Evolutionary conservation across 2,329 filamentous ascomycete genomes (phyloP), one percentile per base, ranked within the genome.

Genomic region (Aureobasidium sp.): DNA sequence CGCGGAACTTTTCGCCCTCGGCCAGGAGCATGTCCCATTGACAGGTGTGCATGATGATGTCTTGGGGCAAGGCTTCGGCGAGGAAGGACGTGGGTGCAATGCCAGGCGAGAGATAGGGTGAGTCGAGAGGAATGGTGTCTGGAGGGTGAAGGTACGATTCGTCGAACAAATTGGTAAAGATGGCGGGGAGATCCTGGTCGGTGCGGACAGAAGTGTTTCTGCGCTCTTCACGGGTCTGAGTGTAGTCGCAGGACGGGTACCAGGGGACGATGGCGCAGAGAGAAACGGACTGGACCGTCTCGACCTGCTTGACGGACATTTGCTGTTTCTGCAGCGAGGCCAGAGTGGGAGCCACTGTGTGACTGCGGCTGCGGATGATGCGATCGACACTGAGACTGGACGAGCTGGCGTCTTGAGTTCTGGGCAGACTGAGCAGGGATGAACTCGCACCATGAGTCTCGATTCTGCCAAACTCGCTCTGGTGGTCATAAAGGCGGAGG

Each of bases 11-110:
- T 64, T 87, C 76, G 6, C 82, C 84, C 69, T 87, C 84, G 15
- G 80, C 79, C n/a, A 86, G 75, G 15, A 87, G 74, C 84, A 87
- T 87, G 68, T 87, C 84, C 81, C 82, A 87, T 69, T 87, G 84
- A 70, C 84, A 87, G 47, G 83, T 81, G 68, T 82, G 84, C 66
- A 87, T 72, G 62, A 85, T 83, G 51, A 87, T 64, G 63, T 86
- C 80, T n/a, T 81, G 75, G 0, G 84, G 84, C 1, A 87, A 70
- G 1, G 77, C 77, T 25, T 78, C 77, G 31, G 71, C 68, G n/a
- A 87, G 77, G 68, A 84, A 78, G 31, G 77, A 71, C 22, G 80
- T 77, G 0, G 81, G 76, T 1, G 84, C 84, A 11, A 82, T 78
- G 36, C 81, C 81, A 0, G 84, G 84, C 8, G 78, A 82, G 1